Evolutionary conservation across 73 alveolate genomes (phyloP).

Genomic region (Stentor roeselii): DNA sequence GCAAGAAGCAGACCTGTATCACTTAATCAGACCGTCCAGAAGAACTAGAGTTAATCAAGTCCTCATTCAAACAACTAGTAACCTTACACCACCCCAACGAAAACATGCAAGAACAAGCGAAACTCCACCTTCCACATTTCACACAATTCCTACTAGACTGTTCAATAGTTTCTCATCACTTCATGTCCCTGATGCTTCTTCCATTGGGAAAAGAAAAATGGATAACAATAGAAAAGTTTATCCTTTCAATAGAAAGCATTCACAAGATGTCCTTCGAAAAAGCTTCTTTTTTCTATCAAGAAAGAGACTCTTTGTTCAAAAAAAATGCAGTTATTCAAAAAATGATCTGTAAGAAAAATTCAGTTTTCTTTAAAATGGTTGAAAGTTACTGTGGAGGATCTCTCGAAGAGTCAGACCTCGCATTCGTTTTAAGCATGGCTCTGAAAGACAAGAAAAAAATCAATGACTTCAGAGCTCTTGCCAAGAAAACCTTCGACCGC

Average conservation of each 20-base stretch:
- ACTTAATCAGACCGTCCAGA: neutral
- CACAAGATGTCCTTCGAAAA: neutral
- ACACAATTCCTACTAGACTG: conserved; percentile 1
- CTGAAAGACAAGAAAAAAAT: neutral
- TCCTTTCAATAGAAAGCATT: neutral
- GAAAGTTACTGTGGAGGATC: neutral
- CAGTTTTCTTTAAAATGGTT: conserved; percentile 14
- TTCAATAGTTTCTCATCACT: neutral
- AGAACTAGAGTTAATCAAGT: neutral
- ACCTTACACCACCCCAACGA: neutral
- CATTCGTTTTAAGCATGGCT: conserved; percentile 3
- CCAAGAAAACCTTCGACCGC: neutral
- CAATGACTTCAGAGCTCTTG: neutral
- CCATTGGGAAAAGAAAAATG: neutral
- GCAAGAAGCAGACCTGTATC: neutral
- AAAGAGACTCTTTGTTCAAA: neutral
- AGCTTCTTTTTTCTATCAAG: conserved; percentile 25
- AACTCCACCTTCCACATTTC: neutral
- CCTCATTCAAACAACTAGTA: neutral
- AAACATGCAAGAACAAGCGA: neutral
- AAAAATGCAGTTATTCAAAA: neutral
- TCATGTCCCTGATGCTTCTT: neutral
- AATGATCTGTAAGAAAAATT: neutral
- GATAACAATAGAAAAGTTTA: neutral
- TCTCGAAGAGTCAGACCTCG: neutral